Base-by-base conservation (phyloP, 2,329 filamentous ascomycete genomes). In the Sporothrix pseudoabietina region DNA sequence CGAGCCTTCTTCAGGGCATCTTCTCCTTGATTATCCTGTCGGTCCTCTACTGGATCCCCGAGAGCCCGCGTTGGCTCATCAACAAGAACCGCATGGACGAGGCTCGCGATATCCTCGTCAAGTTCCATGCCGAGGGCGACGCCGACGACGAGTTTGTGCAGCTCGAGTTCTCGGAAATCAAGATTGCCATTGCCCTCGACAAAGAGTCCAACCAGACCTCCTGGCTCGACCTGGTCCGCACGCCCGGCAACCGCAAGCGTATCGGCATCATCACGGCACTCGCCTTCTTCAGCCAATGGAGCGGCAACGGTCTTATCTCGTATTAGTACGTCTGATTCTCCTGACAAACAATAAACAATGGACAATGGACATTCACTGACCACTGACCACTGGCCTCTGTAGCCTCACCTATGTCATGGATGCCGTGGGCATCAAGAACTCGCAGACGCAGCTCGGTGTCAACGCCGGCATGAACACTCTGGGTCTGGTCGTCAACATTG, bases 361-460 rank as follows among this genome's bases (percentile, higher is more conserved):
- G 2, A 14, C 14, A 49, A 5, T 19, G 1, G 12, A 14, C 4
- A 16, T 49, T 14, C n/a, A n/a, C n/a, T n/a, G n/a, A n/a, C 26
- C 26, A 26, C 26, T 26, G 26, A 26, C 26, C 26, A 16, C 47
- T 16, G 47, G 12, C 12, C 47, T 49, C 14, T 49, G 47, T 49
- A 49, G 47, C 3, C 41, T 68, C 4, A 52, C 63, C 16, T 49
- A 68, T 12, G 63, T 68, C 4, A 49, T 68, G 63, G 41, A 52
- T 44, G 44, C 63, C 3, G 63, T 68, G 3, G 63, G 63, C 41
- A 68, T 68, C 44, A 49, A 44, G 12, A 68, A 32, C 16, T 9
- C 26, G 26, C 41, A 68, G 63, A 68, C 63, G 26, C 63, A 49
- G 63, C 63, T 66, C 22, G 63, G 63, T n/a, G 44, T 68, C 63